Percentiles rank a stretch among this genome's conserved stretches.
phyloP scores from a whole-genome alignment of 805 yeast species.

The Saturnispora serradocipensis region DNA sequence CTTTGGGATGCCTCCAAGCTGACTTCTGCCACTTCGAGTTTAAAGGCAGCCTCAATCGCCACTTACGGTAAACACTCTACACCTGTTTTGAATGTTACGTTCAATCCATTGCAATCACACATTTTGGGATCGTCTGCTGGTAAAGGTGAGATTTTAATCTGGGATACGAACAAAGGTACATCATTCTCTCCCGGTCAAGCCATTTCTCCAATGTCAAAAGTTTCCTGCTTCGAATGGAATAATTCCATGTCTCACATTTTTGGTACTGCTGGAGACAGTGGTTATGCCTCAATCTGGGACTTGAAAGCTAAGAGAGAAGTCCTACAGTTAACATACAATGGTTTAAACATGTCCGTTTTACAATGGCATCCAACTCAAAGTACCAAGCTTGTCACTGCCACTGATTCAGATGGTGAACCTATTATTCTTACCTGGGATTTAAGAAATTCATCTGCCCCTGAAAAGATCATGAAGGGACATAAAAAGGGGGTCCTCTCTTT shows the following conservation, averaged over 20 bases:
- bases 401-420: slow-evolving; percentile 73
- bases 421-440: slow-evolving; percentile 87
- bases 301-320: slow-evolving; percentile 81
- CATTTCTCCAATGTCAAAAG: slow-evolving; percentile 72
- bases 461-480: slow-evolving; percentile 66
- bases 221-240: slow-evolving; percentile 84
- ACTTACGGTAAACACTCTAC: slow-evolving; percentile 54
- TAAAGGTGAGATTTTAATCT: slow-evolving; percentile 80
- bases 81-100: slow-evolving; percentile 62
- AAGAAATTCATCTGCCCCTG: slow-evolving; percentile 90
- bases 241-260: slow-evolving; percentile 72
- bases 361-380: slow-evolving; percentile 93
- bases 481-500: slow-evolving; percentile 79
- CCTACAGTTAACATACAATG: slow-evolving; percentile 67
- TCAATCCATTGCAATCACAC: slow-evolving; percentile 65
- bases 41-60: slow-evolving; percentile 39
- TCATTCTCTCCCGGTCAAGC: slow-evolving; percentile 62
- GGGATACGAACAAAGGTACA: slow-evolving; percentile 72
- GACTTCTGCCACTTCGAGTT: slow-evolving; percentile 31
- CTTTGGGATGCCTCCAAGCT: slow-evolving; percentile 60
- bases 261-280: slow-evolving; percentile 81
- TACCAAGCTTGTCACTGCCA: slow-evolving; percentile 81
- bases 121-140: slow-evolving; percentile 80
- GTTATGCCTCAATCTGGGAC: slow-evolving; percentile 92
- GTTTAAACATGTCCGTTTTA: slow-evolving; percentile 68